Evolutionary conservation across 2,329 filamentous ascomycete species (phyloP), one percentile per base, ranked within the genome.

Genomic region (Aulographum hederae): DNA sequence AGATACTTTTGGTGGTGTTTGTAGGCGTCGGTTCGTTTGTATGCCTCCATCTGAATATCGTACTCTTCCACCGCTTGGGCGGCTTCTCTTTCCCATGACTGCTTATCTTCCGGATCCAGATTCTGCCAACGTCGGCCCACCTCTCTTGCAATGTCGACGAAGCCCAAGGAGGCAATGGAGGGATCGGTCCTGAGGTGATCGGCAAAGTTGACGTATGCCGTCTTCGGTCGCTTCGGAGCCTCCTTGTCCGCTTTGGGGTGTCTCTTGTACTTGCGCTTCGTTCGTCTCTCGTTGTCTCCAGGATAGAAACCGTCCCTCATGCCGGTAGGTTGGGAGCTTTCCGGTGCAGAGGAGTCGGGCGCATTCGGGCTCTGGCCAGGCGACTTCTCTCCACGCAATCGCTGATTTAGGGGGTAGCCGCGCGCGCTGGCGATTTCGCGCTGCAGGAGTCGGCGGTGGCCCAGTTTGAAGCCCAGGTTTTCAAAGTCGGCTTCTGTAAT

Each of bases 161-260:
- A 56, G 12, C 48, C 50, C 8, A 53, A 42, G n/a, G 45, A 38
- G 37, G 41, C 46, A 33, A 56, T 43, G 16, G 43, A 42, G 13
- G 50, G 50, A 25, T 53, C 43, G 8, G 44, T 47, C 13, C 52
- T 50, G 17, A 53, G 46, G 28, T 52, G 39, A 30, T 54, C 52
- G 30, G 52, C 51, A 41, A 56, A 56, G 32, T 54, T 54, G 13
- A 56, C 52, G 37, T 56, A 56, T 6, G 50, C 52, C 21, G 52
- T 54, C 32, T 54, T 54, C 18, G 52, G 52, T 32, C 53, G 53
- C 38, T 52, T 53, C 10, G 52, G 52, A n/a, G 52, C 52, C 34
- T 53, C 46, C 20, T 30, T 30, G 32, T 56, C 52, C 8, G 50
- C 41, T 5, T 46, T 40, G 5, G 52, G 52, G 34, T 53, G 52